phyloP scores from a whole-genome alignment of 805 yeast species.

The Ogataea angusta region DNA sequence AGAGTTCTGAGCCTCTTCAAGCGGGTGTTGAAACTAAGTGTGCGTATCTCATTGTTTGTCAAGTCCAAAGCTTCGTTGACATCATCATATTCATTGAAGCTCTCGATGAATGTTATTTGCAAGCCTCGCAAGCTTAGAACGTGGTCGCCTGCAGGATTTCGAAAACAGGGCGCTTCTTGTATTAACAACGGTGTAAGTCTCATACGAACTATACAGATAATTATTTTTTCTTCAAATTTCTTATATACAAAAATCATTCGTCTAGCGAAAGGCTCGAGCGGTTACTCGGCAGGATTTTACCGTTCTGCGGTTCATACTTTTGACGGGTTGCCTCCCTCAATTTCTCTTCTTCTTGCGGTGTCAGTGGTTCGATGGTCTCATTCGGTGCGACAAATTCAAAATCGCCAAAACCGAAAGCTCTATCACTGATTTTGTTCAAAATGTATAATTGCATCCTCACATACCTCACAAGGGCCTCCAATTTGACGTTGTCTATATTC shows the following conservation, averaged over 20 bases:
- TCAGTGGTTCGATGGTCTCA: slow-evolving; percentile 69
- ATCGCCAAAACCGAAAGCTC: slow-evolving; percentile 90
- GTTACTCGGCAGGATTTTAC: slow-evolving; percentile 56
- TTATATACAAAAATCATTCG: slow-evolving; percentile 31
- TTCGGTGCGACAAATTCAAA: slow-evolving; percentile 83
- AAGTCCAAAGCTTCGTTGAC: slow-evolving; percentile 61
- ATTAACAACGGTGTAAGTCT: slow-evolving; percentile 52
- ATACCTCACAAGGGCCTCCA: slow-evolving; percentile 88
- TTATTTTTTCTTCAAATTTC: slow-evolving; percentile 7
- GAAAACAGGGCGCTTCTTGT: slow-evolving; percentile 47
- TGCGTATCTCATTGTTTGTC: slow-evolving; percentile 67
- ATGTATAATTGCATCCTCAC: slow-evolving; percentile 88
- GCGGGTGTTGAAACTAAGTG: slow-evolving; percentile 48
- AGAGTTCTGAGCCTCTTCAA: slow-evolving; percentile 46
- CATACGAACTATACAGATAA: slow-evolving; percentile 35
- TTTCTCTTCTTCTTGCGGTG: slow-evolving; percentile 58
- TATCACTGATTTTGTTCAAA: slow-evolving; percentile 77
- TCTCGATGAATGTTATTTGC: slow-evolving; percentile 42
- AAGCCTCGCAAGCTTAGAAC: slow-evolving; percentile 40
- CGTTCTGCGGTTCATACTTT: slow-evolving; percentile 50
- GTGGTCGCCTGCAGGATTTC: slow-evolving; percentile 44
- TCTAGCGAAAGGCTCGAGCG: slow-evolving; percentile 48
- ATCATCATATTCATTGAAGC: slow-evolving; percentile 39
- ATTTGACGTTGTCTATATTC: slow-evolving; percentile 73
- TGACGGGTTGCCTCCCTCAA: slow-evolving; percentile 48